These are phyloP conservation scores for Mariannaea elegans DNA, from an alignment of 2,329 filamentous ascomycete genomes.

Conservation along the genomic window DNA sequence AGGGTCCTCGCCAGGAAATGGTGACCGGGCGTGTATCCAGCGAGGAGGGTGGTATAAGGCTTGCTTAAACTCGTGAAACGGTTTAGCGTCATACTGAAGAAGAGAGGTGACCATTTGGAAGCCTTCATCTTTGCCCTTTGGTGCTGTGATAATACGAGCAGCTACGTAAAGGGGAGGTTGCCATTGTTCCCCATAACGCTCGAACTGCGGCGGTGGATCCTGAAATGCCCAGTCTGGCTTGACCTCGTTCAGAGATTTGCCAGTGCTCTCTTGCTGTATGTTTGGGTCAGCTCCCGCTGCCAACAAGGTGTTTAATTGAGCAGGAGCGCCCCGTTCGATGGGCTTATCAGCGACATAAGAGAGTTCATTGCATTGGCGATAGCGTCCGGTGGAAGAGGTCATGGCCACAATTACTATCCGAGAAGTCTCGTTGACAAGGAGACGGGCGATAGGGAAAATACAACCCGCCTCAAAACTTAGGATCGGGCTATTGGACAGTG, in stretches of 20 bases:
- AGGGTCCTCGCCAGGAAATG: conserved; percentile 3
- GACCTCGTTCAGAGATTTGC: neutral
- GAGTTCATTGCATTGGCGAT: too few relatives aligned
- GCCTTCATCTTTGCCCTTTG: neutral
- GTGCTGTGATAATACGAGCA: neutral
- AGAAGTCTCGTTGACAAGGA: too few relatives aligned
- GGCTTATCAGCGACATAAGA: too few relatives aligned
- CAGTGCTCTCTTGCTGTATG: neutral
- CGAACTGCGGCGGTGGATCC: conserved; percentile 3
- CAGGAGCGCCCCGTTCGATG: too few relatives aligned
- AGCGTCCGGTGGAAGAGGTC: too few relatives aligned
- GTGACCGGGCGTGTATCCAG: neutral
- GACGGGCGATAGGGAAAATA: too few relatives aligned
- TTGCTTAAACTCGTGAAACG: neutral
- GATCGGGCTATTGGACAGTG: too few relatives aligned
- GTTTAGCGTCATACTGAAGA: neutral
- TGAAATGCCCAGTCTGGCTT: neutral
- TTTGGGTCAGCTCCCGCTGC: neutral
- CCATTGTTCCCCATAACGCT: neutral
- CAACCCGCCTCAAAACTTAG: too few relatives aligned
- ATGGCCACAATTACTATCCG: too few relatives aligned
- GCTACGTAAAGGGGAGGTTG: neutral
- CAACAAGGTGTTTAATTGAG: too few relatives aligned
- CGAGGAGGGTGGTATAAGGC: neutral
- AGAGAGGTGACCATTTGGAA: neutral